These are phyloP conservation scores for Ceratocystis lukuohia DNA, from an alignment of 2,329 filamentous ascomycete species.

Conservation along the genomic window DNA sequence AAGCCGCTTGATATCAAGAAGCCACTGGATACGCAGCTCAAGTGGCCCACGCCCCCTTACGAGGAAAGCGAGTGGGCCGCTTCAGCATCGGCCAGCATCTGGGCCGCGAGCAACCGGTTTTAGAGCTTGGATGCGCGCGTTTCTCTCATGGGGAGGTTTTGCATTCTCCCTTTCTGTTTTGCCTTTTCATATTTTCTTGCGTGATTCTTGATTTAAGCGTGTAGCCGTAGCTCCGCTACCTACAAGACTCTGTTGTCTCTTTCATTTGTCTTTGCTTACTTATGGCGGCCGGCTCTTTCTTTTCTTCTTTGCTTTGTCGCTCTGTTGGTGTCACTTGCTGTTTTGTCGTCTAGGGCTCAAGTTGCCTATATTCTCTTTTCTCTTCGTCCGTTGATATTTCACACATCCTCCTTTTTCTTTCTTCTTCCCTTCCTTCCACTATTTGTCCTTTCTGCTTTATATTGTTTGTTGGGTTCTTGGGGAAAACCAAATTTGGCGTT, in stretches of 20 bases:
- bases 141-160: conserved; percentile 8
- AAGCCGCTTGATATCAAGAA: conserved; percentile 59
- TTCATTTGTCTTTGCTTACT: conserved; percentile 16
- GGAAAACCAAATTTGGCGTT: conserved; percentile 9
- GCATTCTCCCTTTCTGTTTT: conserved; percentile 15
- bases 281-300: conserved; percentile 11
- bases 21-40: conserved; percentile 39
- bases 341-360: conserved; percentile 7
- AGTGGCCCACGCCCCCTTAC: conserved; percentile 93
- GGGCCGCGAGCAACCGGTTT: conserved; percentile 55
- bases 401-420: not conserved
- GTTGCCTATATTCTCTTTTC: conserved; percentile 3
- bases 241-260: conserved; percentile 22
- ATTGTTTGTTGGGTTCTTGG: conserved; percentile 4
- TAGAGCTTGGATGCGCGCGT: conserved; percentile 26
- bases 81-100: conserved; percentile 67
- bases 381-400: conserved; percentile 16
- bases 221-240: not conserved
- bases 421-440: not conserved
- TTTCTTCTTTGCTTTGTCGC: conserved; percentile 15
- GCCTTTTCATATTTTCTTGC: conserved; percentile 18
- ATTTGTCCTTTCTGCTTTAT: conserved; percentile 3
- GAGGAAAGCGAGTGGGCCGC: conserved; percentile 87
- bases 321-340: conserved; percentile 16
- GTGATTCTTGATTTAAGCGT: conserved; percentile 8